Conservation (phyloP, 805 yeast species). For the Wilhelminamyces savonicus region DNA sequence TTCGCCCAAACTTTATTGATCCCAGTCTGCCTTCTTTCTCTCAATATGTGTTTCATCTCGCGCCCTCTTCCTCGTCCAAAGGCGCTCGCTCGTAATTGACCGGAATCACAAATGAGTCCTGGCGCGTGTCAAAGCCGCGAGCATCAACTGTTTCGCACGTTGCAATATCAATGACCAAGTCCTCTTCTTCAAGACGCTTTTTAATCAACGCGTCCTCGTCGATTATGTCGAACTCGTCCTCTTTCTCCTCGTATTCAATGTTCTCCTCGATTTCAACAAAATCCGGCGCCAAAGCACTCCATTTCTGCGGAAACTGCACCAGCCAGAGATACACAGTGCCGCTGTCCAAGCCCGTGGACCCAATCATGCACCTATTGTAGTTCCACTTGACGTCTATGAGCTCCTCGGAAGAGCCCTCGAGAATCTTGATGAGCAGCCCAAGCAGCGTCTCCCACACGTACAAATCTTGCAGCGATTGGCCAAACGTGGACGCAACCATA, state of each 20-base stretch:
- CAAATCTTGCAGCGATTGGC: constrained; percentile 76
- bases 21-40: too few relatives aligned
- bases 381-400: constrained; percentile 86
- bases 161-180: constrained; percentile 60
- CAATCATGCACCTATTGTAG: constrained; percentile 62
- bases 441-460: constrained; percentile 88
- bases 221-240: constrained; percentile 84
- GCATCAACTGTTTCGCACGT: constrained; percentile 63
- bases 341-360: constrained; percentile 79
- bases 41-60: too few relatives aligned
- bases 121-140: constrained; percentile 54
- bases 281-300: constrained; percentile 97
- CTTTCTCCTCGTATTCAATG: constrained; percentile 78
- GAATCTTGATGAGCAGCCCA: constrained; percentile 82
- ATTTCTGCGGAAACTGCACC: constrained; percentile 76
- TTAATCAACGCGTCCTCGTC: constrained; percentile 61
- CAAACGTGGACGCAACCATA: constrained; percentile 82
- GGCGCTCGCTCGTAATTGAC: constrained; percentile 27
- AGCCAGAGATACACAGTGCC: constrained; percentile 84
- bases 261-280: constrained; percentile 92
- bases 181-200: constrained; percentile 57
- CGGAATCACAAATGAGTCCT: constrained; percentile 59
- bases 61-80: too few relatives aligned
- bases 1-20: too few relatives aligned
- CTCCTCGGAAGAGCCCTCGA: constrained; percentile 90